These are phyloP conservation scores for Venturiaceae sp. DNA, from an alignment of 2,329 filamentous ascomycete species.

Conservation along the genomic window DNA sequence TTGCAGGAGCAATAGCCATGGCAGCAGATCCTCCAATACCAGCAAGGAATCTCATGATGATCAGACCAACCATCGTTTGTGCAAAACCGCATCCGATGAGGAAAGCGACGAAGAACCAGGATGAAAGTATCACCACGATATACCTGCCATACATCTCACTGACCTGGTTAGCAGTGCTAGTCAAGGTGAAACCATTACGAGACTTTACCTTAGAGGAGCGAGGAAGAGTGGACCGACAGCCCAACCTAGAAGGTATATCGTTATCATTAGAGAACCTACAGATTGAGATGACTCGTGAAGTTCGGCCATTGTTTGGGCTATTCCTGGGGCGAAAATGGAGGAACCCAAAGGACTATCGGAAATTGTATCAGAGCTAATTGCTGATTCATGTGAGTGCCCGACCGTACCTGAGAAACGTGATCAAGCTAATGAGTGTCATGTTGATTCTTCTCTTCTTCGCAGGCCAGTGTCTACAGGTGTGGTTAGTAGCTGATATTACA, in stretches of 20 bases:
- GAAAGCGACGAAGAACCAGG: constrained; percentile 7
- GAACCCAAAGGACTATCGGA: constrained; percentile 19
- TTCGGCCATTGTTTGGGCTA: constrained; percentile 19
- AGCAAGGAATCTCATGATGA: constrained; percentile 9
- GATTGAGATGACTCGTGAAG: constrained; percentile 22
- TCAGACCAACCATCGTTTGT: constrained; percentile 7
- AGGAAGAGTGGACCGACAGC: constrained; percentile 10
- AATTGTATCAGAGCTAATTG: not conserved
- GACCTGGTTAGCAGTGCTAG: not conserved
- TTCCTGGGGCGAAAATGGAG: constrained; percentile 25
- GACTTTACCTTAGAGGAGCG: constrained; percentile 1
- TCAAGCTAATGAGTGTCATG: constrained; percentile 6
- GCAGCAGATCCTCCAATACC: constrained; percentile 7
- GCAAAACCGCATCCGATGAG: constrained; percentile 8
- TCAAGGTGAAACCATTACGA: no score
- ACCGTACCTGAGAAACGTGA: constrained; percentile 6
- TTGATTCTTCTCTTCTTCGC: constrained; percentile 1
- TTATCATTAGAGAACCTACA: constrained; percentile 21
- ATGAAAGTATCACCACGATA: not conserved
- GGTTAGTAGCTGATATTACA: no score
- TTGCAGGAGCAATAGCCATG: constrained; percentile 8
- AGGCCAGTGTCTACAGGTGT: constrained; percentile 2
- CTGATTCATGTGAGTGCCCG: constrained; percentile 8
- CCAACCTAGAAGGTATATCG: constrained; percentile 26
- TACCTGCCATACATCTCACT: constrained; percentile 11